Base-by-base conservation (phyloP, 78 protist species). In the Dictyostelium capitatum region DNA sequence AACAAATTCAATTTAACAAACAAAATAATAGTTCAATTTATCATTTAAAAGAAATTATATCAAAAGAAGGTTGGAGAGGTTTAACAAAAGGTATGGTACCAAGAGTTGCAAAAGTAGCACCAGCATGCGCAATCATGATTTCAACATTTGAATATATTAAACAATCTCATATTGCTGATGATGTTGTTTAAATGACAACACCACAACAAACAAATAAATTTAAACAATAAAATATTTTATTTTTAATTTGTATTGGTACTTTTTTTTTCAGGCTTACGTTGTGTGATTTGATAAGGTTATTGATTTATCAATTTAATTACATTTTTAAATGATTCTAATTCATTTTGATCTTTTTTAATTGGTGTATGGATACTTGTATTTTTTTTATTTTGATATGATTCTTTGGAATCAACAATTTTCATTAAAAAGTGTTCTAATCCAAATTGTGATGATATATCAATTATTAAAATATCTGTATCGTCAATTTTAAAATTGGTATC, bases 61-160 rank as follows among this genome's bases (percentile, higher is more conserved):
- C 37, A 69, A 12, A 92, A n/a, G 96, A 92, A 51, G 96, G 96
- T n/a, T 83, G 62, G 80, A n/a, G 6, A 32, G 96, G 91, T 37
- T 47, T 96, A 5, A 83, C 91, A n/a, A 54, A 79, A 30, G 98
- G 98, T 19, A 1, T 91, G 70, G 80, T 57, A 20, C 96, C 98
- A 37, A 41, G 98, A 25, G 79, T 83, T 23, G 96, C 95, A 5
- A 89, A 93, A 74, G 95, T 96, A 6, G 94, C 97, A n/a, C 98
- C 98, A 0, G 98, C 96, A 3, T 96, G 97, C 46, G 98, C 98
- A 10, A 96, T 96, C 20, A 96, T 96, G 98, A 84, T 96, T 28
- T 84, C 95, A 37, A 82, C 96, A 25, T 96, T 87, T 80, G 98
- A 96, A 90, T 79, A 65, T 17, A 46, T 79, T 23, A 91, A 91